Percentiles rank a stretch among this genome's conserved stretches.
Conservation (phyloP, 495 filamentous ascomycete species). For the Penicillium lividum region DNA sequence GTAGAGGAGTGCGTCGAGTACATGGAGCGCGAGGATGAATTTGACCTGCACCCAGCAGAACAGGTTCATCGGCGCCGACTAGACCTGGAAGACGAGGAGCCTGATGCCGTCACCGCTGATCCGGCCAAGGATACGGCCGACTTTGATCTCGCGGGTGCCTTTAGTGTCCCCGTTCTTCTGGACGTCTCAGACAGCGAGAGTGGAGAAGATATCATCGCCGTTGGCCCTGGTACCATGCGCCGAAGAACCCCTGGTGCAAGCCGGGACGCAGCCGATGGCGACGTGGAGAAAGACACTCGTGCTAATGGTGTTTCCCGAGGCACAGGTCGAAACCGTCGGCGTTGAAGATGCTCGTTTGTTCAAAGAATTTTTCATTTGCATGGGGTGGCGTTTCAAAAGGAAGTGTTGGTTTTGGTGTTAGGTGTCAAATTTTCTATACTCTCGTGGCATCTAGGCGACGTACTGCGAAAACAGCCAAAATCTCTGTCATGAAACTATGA, state of each 20-base stretch:
- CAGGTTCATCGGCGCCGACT: slow-evolving; percentile 89
- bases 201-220: slow-evolving; percentile 86
- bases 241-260: slow-evolving; percentile 67
- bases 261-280: slow-evolving; percentile 44
- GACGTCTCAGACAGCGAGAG: slow-evolving; percentile 74
- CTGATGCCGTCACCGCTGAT: slow-evolving; percentile 82
- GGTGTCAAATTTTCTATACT: background rate
- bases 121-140: slow-evolving; percentile 55
- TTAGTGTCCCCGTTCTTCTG: slow-evolving; percentile 84
- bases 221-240: slow-evolving; percentile 81
- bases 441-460: background rate
- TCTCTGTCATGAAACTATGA: background rate
- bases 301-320: slow-evolving; percentile 18
- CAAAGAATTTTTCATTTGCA: slow-evolving; percentile 8
- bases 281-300: slow-evolving; percentile 40
- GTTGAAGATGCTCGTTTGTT: slow-evolving; percentile 23
- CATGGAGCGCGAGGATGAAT: slow-evolving; percentile 92
- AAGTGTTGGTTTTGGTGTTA: background rate
- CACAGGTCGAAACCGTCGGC: slow-evolving; percentile 18
- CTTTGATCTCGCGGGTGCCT: slow-evolving; percentile 56
- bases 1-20: slow-evolving; percentile 99
- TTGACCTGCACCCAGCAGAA: slow-evolving; percentile 94
- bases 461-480: background rate
- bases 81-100: slow-evolving; percentile 84
- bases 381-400: slow-evolving; percentile 12